Percentiles rank a stretch among this genome's conserved stretches.
Conservation (phyloP, 352 stramenopile species). For the Thalassiosira exigua region DNA sequence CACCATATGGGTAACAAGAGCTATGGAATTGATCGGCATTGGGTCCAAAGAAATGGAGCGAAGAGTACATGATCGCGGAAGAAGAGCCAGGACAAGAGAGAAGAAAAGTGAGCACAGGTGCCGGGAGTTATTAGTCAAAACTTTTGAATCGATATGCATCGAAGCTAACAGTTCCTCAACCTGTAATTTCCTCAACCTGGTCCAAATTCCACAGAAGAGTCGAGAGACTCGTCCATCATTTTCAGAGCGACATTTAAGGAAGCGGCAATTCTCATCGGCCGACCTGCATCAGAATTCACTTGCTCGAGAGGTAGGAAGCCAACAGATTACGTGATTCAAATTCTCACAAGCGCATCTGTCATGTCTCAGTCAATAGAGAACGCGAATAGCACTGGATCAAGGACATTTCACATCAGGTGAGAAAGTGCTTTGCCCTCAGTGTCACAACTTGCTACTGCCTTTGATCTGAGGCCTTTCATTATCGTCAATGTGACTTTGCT, state of each 20-base stretch:
- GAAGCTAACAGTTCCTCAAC: too few species aligned
- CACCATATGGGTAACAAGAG: slow-evolving; percentile 56
- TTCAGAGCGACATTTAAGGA: slow-evolving; percentile 73
- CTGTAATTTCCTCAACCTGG: too few species aligned
- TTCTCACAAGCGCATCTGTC: slow-evolving; percentile 78
- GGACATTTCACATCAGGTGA: slow-evolving; percentile 75
- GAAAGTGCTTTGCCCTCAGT: slow-evolving; percentile 72
- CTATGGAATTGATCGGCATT: slow-evolving; percentile 72
- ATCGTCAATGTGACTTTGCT: too few species aligned
- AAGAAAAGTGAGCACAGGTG: slow-evolving; percentile 43
- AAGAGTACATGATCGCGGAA: slow-evolving; percentile 78
- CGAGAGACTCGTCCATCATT: slow-evolving; percentile 76
- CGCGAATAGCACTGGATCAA: slow-evolving; percentile 65
- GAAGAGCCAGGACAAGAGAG: slow-evolving; percentile 62
- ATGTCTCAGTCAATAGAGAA: slow-evolving; percentile 84
- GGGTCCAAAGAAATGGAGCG: slow-evolving; percentile 81
- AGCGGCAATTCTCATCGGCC: slow-evolving; percentile 68
- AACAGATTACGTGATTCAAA: slow-evolving; percentile 75
- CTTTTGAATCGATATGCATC: too few species aligned
- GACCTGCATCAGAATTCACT: slow-evolving; percentile 58
- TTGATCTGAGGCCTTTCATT: too few species aligned
- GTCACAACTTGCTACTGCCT: too few species aligned
- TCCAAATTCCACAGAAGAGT: too few species aligned
- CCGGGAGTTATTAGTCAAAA: too few species aligned
- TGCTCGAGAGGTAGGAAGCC: slow-evolving; percentile 25